These are phyloP conservation scores for thale cress (Arabidopsis thaliana) DNA, from an alignment of 345 rosid genomes.

Conservation along the genomic window TAIR10.1 NC_003076.8:23794001-23794500, in stretches of 20 bases:
- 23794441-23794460: constrained; percentile 38
- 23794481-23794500: constrained; percentile 23
- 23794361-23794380: constrained; percentile 7
- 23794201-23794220: constrained; percentile 11
- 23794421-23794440: constrained; percentile 41
- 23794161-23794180: neutral
- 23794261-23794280: neutral
- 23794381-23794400: neutral
- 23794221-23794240: constrained; percentile 1
- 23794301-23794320: neutral
- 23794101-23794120: constrained; percentile 5
- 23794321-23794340: constrained; percentile 15
- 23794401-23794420: constrained; percentile 25
- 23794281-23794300: neutral
- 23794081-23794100: neutral
- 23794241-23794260: constrained; percentile 4
- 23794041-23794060: constrained; percentile 23
- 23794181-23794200: constrained; percentile 14
- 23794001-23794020: constrained; percentile 59
- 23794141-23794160: constrained; percentile 5
- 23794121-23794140: constrained; percentile 15
- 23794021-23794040: neutral
- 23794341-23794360: constrained; percentile 7
- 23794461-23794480: constrained; percentile 43
- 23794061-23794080: constrained; percentile 23